Conservation (phyloP, 169 alveolate species). For the Fabrea salina region DNA sequence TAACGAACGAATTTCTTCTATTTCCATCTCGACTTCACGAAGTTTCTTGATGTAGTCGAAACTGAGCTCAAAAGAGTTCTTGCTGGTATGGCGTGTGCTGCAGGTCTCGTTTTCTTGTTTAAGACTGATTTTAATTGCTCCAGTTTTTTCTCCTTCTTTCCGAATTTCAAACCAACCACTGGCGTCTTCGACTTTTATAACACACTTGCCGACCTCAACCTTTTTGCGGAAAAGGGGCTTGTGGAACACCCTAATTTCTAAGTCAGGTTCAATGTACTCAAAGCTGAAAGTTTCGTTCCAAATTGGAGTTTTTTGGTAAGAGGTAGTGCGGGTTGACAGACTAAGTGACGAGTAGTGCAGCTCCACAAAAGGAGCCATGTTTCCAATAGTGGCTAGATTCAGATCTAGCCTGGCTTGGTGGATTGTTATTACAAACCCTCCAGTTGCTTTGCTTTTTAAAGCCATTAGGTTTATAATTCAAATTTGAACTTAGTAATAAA, state of each 20-base stretch:
- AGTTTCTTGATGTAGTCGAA: neutral
- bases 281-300: constrained; percentile 17
- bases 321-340: neutral
- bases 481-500: too few species aligned
- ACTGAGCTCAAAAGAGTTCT: neutral
- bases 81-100: neutral
- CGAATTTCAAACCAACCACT: neutral
- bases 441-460: neutral
- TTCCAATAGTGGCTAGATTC: neutral
- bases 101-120: constrained; percentile 1
- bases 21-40: constrained; percentile 15
- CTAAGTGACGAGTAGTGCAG: neutral
- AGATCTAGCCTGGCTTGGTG: constrained; percentile 21
- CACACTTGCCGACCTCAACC: constrained; percentile 20
- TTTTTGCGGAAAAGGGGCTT: constrained; percentile 10
- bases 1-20: constrained; percentile 4
- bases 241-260: neutral
- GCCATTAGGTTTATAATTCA: too few species aligned
- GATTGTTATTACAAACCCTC: neutral
- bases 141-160: constrained; percentile 24
- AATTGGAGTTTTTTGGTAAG: neutral
- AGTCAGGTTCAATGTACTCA: neutral
- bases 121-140: neutral
- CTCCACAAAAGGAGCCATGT: constrained; percentile 6
- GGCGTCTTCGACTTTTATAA: neutral